Evolutionary conservation across 371 early-diverging fungal species (phyloP).

Genomic region (Mucor lusitanicus): DNA sequence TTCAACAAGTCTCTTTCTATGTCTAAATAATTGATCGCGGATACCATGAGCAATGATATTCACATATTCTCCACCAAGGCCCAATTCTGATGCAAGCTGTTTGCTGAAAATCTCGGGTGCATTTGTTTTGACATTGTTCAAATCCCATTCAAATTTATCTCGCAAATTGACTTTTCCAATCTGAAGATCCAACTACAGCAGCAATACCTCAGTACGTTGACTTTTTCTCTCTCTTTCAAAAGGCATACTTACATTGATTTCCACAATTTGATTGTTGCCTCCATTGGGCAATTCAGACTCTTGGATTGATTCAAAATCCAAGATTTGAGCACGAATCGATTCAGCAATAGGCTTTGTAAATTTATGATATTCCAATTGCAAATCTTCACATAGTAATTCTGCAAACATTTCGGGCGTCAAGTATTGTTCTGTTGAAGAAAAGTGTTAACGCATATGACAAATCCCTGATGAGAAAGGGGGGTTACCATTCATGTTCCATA

Average conservation of each 20-base stretch:
- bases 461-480: neutral
- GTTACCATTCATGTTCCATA: slow-evolving; percentile 83
- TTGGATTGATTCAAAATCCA: slow-evolving; percentile 43
- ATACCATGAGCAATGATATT: slow-evolving; percentile 82
- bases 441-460: neutral
- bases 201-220: neutral
- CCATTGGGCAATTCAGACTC: slow-evolving; percentile 33
- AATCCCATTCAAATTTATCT: slow-evolving; percentile 93
- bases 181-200: slow-evolving; percentile 74
- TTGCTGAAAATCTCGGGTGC: slow-evolving; percentile 85
- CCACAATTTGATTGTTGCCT: slow-evolving; percentile 23
- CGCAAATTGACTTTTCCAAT: slow-evolving; percentile 79
- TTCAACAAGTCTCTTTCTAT: slow-evolving; percentile 64
- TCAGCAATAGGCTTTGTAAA: slow-evolving; percentile 74
- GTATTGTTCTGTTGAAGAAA: slow-evolving; percentile 57
- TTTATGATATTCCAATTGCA: slow-evolving; percentile 58
- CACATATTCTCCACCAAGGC: slow-evolving; percentile 88
- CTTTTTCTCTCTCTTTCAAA: neutral
- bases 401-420: slow-evolving; percentile 92
- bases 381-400: slow-evolving; percentile 81
- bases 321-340: slow-evolving; percentile 64
- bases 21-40: slow-evolving; percentile 79
- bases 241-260: slow-evolving; percentile 31
- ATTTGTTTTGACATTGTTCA: slow-evolving; percentile 52
- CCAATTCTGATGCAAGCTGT: slow-evolving; percentile 79